A percentile compares a stretch with the other conserved stretches of the same genome.
Evolutionary conservation across 768 basidiomycete species (phyloP).

Genomic region (Russula griseocarnosa): DNA sequence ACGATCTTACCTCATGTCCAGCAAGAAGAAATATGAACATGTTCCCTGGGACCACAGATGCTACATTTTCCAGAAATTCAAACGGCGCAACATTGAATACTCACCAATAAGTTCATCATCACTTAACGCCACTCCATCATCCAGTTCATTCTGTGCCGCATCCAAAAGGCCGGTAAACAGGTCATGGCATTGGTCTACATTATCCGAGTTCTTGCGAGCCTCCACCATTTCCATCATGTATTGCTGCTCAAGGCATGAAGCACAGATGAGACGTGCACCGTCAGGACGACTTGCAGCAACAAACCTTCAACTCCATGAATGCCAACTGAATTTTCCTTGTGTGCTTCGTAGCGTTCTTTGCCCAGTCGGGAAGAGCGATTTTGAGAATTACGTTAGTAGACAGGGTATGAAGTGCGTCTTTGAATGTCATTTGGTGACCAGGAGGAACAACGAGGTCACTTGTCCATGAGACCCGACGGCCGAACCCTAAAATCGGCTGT

Average conservation of each 20-base stretch:
- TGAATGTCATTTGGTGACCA: constrained; percentile 48
- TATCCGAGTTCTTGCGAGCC: constrained; percentile 20
- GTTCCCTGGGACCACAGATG: constrained; percentile 22
- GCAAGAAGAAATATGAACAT: constrained; percentile 37
- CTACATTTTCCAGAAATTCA: neutral
- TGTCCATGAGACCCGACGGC: constrained; percentile 47
- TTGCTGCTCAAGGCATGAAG: constrained; percentile 9
- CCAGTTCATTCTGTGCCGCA: constrained; percentile 27
- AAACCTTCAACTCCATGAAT: constrained; percentile 45
- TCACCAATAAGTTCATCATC: constrained; percentile 30
- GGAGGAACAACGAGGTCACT: constrained; percentile 41
- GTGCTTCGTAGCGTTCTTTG: constrained; percentile 37
- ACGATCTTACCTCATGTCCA: constrained; percentile 33
- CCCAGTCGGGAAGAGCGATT: constrained; percentile 41
- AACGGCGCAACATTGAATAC: neutral
- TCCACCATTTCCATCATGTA: constrained; percentile 34
- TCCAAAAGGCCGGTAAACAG: constrained; percentile 32
- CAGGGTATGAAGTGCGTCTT: constrained; percentile 45
- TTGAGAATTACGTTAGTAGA: constrained; percentile 39
- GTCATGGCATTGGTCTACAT: constrained; percentile 30
- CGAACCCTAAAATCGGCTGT: constrained; percentile 38
- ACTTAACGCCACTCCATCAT: constrained; percentile 20
- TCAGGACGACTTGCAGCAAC: neutral
- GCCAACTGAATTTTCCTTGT: constrained; percentile 37
- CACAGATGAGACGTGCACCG: neutral